A percentile compares a stretch with the other conserved stretches of the same genome.
phyloP scores from a whole-genome alignment of 805 yeast genomes.

The Nakazawaea ambrosiae region DNA sequence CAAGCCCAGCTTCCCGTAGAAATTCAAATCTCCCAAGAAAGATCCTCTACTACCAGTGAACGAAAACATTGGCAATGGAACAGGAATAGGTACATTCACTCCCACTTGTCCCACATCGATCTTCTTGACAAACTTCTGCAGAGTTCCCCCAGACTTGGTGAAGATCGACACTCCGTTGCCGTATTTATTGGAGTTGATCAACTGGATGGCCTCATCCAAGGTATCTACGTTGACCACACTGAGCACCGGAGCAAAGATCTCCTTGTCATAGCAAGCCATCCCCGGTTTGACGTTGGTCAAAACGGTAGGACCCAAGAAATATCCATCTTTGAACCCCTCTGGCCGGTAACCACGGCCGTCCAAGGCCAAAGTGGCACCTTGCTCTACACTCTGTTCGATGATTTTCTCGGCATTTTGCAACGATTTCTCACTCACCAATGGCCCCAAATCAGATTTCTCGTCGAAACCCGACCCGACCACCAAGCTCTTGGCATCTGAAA shows the following conservation, averaged over 20 bases:
- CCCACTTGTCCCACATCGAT: slow-evolving; percentile 76
- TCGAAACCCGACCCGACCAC: slow-evolving; percentile 64
- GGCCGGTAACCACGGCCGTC: slow-evolving; percentile 54
- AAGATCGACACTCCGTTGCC: slow-evolving; percentile 71
- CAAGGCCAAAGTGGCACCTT: slow-evolving; percentile 56
- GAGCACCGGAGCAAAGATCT: slow-evolving; percentile 73
- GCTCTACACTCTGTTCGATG: slow-evolving; percentile 46
- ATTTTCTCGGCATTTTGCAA: slow-evolving; percentile 48
- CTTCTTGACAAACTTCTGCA: slow-evolving; percentile 61
- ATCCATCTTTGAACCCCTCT: slow-evolving; percentile 41
- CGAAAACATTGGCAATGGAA: slow-evolving; percentile 75
- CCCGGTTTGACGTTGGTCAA: slow-evolving; percentile 57
- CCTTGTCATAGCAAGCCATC: slow-evolving; percentile 67
- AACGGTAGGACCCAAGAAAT: slow-evolving; percentile 69
- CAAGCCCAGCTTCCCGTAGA: slow-evolving; percentile 72
- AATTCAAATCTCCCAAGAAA: slow-evolving; percentile 73
- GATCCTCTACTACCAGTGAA: slow-evolving; percentile 74
- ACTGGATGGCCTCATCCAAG: slow-evolving; percentile 59
- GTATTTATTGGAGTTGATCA: slow-evolving; percentile 50
- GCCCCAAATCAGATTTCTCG: slow-evolving; percentile 58
- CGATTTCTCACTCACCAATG: slow-evolving; percentile 59
- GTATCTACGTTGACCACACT: slow-evolving; percentile 55
- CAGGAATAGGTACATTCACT: slow-evolving; percentile 73
- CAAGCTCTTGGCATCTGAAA: slow-evolving; percentile 48
- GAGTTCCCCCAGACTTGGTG: slow-evolving; percentile 63